These are phyloP conservation scores for Citrullus mucosospermus DNA, from an alignment of 306 rosid species.

Conservation along the genomic window DNA sequence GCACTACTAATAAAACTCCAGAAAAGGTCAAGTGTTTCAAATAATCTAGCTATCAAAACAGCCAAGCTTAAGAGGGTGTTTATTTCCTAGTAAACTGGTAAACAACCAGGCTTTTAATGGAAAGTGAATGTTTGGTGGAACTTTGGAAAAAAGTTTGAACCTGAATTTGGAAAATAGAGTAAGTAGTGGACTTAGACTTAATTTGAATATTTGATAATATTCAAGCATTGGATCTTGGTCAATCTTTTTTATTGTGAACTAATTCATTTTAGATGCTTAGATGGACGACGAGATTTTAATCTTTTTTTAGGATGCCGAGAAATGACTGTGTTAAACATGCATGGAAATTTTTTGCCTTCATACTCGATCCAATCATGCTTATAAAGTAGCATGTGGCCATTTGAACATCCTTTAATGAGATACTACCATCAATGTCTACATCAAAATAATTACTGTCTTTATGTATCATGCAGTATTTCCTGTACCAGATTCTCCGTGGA, in stretches of 20 bases:
- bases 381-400: neutral
- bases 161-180: neutral
- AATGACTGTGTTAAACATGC: neutral
- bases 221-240: neutral
- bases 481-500: constrained; percentile 92
- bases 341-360: neutral
- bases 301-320: neutral
- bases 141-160: neutral
- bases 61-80: neutral
- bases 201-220: neutral
- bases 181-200: neutral
- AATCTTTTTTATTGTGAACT: neutral
- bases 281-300: neutral
- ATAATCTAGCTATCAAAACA: neutral
- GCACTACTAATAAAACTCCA: neutral
- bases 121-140: neutral
- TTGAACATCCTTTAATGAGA: neutral
- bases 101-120: neutral
- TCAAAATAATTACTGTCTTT: neutral
- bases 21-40: neutral
- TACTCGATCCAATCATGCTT: neutral
- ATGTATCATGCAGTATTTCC: constrained; percentile 58
- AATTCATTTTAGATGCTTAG: neutral
- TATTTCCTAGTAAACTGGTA: neutral
- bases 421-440: neutral